Base-by-base conservation (phyloP, 345 rosid species). In the Crucihimalaya himalaica region DNA sequence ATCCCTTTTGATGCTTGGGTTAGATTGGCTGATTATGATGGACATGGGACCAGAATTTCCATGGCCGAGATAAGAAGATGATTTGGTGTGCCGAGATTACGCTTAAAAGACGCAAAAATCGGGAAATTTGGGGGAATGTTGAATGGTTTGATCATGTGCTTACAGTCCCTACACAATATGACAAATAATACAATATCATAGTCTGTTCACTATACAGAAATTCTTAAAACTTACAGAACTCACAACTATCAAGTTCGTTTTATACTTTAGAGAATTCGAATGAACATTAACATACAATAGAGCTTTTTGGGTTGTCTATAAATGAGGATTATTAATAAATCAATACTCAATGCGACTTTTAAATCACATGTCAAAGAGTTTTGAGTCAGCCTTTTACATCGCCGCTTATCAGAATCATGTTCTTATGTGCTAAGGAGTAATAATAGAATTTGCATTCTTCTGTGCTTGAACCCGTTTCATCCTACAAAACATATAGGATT, bases 401-500 rank as follows among this genome's bases (percentile, higher is more conserved):
- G 43, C 7, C 1, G 57, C 51, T 23, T 64, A 53, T 8, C 70
- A 42, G 7, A 19, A 40, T 2, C 63, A 53, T 72, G 18, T 62
- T 63, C 54, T 55, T 28, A 31, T 70, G 53, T 45, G n/a, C 45
- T 43, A 9, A 14, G 59, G n/a, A n/a, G n/a, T 13, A 29, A 12
- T 20, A 39, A 27, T 27, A 18, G 13, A 15, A 3, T 57, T 66
- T 47, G 51, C 40, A 32, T 54, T 63, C 70, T 20, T 63, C 39
- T 40, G 4, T 35, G 71, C 59, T 34, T 12, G 27, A 58, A 16
- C 20, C 23, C 28, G 42, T 48, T 74, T 66, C 73, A 48, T 66
- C 62, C 78, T 66, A 50, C 71, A 66, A 73, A 73, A 65, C 59
- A 64, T 31, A 54, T n/a, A n/a, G 3, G 19, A 71, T 71, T 47